These are phyloP conservation scores for Medicago ruthenica DNA, from an alignment of 306 rosid genomes.

Conservation along the genomic window DNA sequence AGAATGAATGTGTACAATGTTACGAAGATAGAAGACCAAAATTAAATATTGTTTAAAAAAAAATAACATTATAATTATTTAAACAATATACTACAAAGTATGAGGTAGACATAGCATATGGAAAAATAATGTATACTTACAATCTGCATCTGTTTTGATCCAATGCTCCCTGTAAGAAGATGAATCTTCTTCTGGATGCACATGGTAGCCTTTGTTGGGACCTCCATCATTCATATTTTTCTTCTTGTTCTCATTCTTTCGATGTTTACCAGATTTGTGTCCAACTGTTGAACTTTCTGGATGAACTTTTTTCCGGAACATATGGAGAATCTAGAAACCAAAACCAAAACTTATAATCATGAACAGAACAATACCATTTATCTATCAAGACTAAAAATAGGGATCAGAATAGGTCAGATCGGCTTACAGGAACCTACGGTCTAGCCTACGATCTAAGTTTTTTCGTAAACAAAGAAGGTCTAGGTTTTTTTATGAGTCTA, in stretches of 20 bases:
- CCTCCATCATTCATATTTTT: constrained; percentile 54
- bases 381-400: too few species aligned
- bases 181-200: constrained; percentile 67
- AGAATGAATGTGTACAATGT: too few species aligned
- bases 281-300: constrained; percentile 67
- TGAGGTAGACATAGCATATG: too few species aligned
- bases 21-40: too few species aligned
- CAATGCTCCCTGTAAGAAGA: constrained; percentile 76
- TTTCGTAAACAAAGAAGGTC: too few species aligned
- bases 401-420: too few species aligned
- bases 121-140: constrained; percentile 59
- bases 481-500: too few species aligned
- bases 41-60: too few species aligned
- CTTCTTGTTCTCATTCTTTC: constrained; percentile 65
- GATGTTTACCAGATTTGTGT: constrained; percentile 51
- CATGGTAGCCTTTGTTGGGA: constrained; percentile 51
- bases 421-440: too few species aligned
- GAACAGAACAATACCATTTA: constrained; percentile 12
- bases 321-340: constrained; percentile 76
- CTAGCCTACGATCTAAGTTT: too few species aligned
- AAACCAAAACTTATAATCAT: constrained; percentile 35
- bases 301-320: constrained; percentile 84
- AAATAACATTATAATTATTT: too few species aligned
- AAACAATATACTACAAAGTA: too few species aligned
- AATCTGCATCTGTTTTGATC: constrained; percentile 97